A percentile compares a stretch with the other conserved stretches of the same genome.
Evolutionary conservation across 306 rosid genomes (phyloP).

Genomic region (Myrica gale): DNA sequence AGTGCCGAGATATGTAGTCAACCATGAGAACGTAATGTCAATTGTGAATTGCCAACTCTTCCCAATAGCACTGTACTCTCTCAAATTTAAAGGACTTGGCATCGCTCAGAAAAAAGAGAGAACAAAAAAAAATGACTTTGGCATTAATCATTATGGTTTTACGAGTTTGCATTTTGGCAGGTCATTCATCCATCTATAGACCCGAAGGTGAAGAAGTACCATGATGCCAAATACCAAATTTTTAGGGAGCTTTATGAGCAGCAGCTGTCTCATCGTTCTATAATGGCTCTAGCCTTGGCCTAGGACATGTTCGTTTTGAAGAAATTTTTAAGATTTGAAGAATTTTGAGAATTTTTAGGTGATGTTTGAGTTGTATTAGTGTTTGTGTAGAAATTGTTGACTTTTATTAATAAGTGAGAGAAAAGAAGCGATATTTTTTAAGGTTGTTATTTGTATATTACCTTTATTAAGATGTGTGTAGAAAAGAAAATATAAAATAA

Average conservation of each 20-base stretch:
- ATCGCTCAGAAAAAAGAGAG: no score
- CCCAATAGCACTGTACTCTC: background rate
- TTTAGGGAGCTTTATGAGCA: conserved; percentile 74
- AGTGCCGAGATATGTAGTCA: background rate
- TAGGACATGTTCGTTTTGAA: conserved; percentile 19
- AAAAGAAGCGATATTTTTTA: no score
- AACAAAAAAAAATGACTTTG: background rate
- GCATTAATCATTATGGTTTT: conserved; percentile 6
- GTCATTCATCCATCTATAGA: conserved; percentile 79
- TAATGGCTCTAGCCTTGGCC: conserved; percentile 72
- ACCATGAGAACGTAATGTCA: conserved; percentile 10
- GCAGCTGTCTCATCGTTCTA: conserved; percentile 72
- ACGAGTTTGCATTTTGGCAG: conserved; percentile 40
- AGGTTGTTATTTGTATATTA: no score
- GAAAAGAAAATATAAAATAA: no score
- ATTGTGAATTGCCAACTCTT: conserved; percentile 4
- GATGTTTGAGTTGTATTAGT: no score
- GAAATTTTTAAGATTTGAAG: no score
- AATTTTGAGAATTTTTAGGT: no score
- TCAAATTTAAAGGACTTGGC: background rate
- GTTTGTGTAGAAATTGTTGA: no score
- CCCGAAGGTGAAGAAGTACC: conserved; percentile 83
- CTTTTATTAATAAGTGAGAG: no score
- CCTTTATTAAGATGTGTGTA: no score
- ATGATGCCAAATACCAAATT: conserved; percentile 74